Conservation (phyloP, 2,329 filamentous ascomycete species). For the Cercospora sojina region DNA sequence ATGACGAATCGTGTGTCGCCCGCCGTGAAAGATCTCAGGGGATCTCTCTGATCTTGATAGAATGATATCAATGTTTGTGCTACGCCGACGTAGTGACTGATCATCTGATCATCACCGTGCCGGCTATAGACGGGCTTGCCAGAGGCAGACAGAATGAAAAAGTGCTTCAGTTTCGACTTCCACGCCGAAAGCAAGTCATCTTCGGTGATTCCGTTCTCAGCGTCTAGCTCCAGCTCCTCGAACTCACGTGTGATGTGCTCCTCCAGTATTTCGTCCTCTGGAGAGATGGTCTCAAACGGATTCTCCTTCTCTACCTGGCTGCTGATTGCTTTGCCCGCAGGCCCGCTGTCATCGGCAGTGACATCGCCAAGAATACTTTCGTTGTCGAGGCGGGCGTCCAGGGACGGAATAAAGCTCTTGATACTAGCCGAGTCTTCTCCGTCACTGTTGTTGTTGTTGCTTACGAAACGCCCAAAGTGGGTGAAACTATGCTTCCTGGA, state of each 20-base stretch:
- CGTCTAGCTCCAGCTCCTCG: conserved; percentile 65
- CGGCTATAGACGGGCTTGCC: conserved; percentile 97
- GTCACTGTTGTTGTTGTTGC: conserved; percentile 53
- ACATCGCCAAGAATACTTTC: conserved; percentile 79
- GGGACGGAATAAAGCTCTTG: conserved; percentile 64
- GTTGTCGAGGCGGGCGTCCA: conserved; percentile 66
- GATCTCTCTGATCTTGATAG: conserved; percentile 77
- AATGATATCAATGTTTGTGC: conserved; percentile 98
- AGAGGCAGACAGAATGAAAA: conserved; percentile 91
- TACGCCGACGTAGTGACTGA: conserved; percentile 91
- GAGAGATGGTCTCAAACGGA: conserved; percentile 59
- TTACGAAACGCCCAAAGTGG: conserved; percentile 45
- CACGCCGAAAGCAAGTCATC: conserved; percentile 64
- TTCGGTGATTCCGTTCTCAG: conserved; percentile 56
- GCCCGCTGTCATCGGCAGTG: conserved; percentile 60
- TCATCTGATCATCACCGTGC: conserved; percentile 83
- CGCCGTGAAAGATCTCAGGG: conserved; percentile 80
- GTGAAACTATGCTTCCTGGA: conserved; percentile 43
- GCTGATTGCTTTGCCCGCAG: conserved; percentile 67
- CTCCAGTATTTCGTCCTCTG: conserved; percentile 52
- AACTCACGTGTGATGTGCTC: conserved; percentile 75
- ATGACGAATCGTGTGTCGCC: conserved; percentile 83
- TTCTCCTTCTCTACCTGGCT: conserved; percentile 59
- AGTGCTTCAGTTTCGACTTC: conserved; percentile 95
- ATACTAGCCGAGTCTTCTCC: conserved; percentile 65